phyloP scores from a whole-genome alignment of 1,284 basidiomycete genomes.

The Cryptococcus amylolentus region DNA sequence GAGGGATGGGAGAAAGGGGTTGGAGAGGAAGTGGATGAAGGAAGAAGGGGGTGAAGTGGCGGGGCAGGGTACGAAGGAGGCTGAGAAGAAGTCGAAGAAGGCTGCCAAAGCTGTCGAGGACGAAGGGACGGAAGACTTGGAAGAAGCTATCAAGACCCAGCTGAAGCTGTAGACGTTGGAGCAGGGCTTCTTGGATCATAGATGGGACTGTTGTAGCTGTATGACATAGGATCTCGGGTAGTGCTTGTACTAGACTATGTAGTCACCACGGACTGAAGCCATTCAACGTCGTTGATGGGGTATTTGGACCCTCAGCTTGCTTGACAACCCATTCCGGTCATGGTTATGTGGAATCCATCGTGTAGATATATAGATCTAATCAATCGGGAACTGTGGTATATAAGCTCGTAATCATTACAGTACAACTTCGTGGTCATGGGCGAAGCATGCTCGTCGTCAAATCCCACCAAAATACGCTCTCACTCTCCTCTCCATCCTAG shows the following conservation, averaged over 20 bases:
- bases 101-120: background rate
- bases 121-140: slow-evolving; percentile 7
- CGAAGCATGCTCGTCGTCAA: background rate
- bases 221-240: too few species aligned
- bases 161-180: slow-evolving; percentile 6
- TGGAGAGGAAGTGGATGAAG: slow-evolving; percentile 32
- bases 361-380: background rate
- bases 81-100: slow-evolving; percentile 2
- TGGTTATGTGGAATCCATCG: background rate
- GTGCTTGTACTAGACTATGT: too few species aligned
- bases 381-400: background rate
- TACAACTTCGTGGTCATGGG: background rate
- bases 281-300: too few species aligned
- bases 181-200: too few species aligned
- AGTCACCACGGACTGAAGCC: too few species aligned
- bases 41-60: slow-evolving; percentile 24
- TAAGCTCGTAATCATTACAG: slow-evolving; percentile 1
- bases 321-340: background rate
- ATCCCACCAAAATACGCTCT: background rate
- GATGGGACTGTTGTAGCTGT: too few species aligned
- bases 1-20: slow-evolving; percentile 19
- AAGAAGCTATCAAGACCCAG: slow-evolving; percentile 16
- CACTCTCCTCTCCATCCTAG: background rate
- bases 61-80: slow-evolving; percentile 1
- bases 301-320: too few species aligned